Evolutionary conservation across 805 yeast genomes (phyloP).

Genomic region (Lipomyces sp.): DNA sequence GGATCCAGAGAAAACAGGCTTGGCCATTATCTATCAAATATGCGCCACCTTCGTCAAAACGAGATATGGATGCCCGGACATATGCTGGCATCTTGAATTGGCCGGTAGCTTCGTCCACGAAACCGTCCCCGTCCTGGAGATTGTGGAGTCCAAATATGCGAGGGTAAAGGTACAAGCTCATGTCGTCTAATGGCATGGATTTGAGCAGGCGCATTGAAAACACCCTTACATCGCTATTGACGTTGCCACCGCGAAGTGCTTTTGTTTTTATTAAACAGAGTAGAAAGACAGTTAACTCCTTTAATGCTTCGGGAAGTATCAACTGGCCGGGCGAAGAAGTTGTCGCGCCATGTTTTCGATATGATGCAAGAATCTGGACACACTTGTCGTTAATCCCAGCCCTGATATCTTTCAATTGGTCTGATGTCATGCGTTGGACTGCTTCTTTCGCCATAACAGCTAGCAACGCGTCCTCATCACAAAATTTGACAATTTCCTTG

Average conservation of each 20-base stretch:
- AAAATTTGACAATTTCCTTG: constrained; percentile 74
- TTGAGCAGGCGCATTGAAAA: constrained; percentile 58
- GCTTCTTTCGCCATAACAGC: constrained; percentile 53
- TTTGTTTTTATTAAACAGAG: constrained; percentile 71
- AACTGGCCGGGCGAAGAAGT: constrained; percentile 61
- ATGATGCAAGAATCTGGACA: constrained; percentile 62
- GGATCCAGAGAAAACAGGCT: constrained; percentile 64
- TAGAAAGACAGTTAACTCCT: constrained; percentile 68
- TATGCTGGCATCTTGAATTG: constrained; percentile 57
- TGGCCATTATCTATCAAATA: constrained; percentile 76
- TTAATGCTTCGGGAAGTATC: constrained; percentile 79
- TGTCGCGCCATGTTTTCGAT: constrained; percentile 53
- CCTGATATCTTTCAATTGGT: constrained; percentile 53
- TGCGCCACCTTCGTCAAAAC: constrained; percentile 69
- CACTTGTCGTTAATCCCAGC: constrained; percentile 59
- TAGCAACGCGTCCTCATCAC: constrained; percentile 72
- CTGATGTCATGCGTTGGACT: constrained; percentile 31
- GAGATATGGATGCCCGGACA: constrained; percentile 51
- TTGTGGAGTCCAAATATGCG: constrained; percentile 74
- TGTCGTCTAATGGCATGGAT: constrained; percentile 58
- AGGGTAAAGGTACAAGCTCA: constrained; percentile 77
- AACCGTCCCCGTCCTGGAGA: constrained; percentile 62
- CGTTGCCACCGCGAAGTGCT: constrained; percentile 59
- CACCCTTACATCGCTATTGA: constrained; percentile 68
- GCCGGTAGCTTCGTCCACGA: constrained; percentile 44